These are phyloP conservation scores for Diaporthe aspalathi DNA, from an alignment of 2,329 filamentous ascomycete genomes.

Conservation along the genomic window DNA sequence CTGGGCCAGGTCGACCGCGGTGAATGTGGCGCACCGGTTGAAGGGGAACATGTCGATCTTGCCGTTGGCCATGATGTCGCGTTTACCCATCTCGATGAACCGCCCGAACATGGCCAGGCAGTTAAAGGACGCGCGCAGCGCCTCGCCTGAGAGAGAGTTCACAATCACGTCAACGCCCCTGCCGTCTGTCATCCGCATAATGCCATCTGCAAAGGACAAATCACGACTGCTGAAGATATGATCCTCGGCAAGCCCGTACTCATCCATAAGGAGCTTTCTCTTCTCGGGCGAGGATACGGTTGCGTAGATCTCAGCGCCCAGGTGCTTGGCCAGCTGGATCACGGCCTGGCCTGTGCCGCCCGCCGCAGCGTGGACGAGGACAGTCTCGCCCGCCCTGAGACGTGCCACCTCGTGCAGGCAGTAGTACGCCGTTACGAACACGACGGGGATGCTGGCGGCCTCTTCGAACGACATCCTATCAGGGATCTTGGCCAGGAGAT, in stretches of 20 bases:
- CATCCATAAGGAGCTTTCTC: constrained; percentile 44
- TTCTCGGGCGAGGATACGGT: constrained; percentile 48
- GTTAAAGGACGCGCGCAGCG: constrained; percentile 47
- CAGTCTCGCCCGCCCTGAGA: constrained; percentile 41
- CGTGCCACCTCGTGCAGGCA: constrained; percentile 42
- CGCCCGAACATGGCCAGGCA: constrained; percentile 49
- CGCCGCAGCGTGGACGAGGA: constrained; percentile 45
- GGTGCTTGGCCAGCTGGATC: constrained; percentile 33
- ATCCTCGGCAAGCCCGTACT: constrained; percentile 45
- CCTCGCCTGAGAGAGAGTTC: constrained; percentile 47
- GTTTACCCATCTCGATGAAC: constrained; percentile 51
- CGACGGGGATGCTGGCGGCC: constrained; percentile 42
- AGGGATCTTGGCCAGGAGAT: constrained; percentile 37
- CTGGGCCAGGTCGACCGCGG: constrained; percentile 46
- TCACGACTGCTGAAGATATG: constrained; percentile 49
- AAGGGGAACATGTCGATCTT: constrained; percentile 49
- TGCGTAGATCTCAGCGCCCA: constrained; percentile 46
- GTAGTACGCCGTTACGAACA: constrained; percentile 46
- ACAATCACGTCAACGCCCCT: constrained; percentile 45
- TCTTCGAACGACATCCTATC: constrained; percentile 37
- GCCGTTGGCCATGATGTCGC: constrained; percentile 48
- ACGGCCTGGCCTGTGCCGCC: constrained; percentile 39
- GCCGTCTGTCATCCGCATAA: constrained; percentile 39
- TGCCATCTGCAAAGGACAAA: constrained; percentile 44
- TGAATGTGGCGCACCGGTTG: constrained; percentile 41